phyloP scores from a whole-genome alignment of 73 alveolate genomes.

The Blepharisma japonicum region DNA sequence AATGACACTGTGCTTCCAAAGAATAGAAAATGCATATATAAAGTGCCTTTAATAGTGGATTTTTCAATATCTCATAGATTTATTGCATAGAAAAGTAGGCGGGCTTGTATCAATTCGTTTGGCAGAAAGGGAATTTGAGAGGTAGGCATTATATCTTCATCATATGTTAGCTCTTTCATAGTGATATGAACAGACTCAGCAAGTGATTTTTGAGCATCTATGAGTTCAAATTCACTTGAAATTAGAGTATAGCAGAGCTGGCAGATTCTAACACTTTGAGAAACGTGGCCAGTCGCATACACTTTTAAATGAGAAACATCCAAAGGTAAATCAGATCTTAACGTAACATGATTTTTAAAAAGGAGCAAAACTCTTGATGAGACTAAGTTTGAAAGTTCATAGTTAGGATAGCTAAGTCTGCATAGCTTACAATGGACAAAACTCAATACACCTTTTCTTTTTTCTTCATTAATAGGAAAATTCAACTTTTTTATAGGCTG shows the following conservation, averaged over 20 bases:
- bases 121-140: slow-evolving; percentile 60
- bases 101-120: slow-evolving; percentile 79
- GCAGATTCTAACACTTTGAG: slow-evolving; percentile 77
- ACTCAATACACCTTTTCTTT: slow-evolving; percentile 23
- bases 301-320: slow-evolving; percentile 26
- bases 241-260: slow-evolving; percentile 91
- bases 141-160: slow-evolving; percentile 73
- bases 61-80: not conserved
- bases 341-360: slow-evolving; percentile 12
- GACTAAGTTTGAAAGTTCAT: slow-evolving; percentile 41
- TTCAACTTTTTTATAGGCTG: too few relatives aligned
- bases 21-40: not conserved
- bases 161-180: slow-evolving; percentile 59
- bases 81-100: slow-evolving; percentile 65
- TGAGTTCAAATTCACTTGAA: slow-evolving; percentile 94
- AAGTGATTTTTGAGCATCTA: slow-evolving; percentile 82
- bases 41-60: not conserved
- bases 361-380: slow-evolving; percentile 40
- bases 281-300: not conserved
- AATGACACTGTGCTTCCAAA: not conserved
- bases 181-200: slow-evolving; percentile 89
- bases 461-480: not conserved
- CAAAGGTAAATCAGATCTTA: slow-evolving; percentile 24
- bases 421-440: slow-evolving; percentile 59
- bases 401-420: slow-evolving; percentile 34